A percentile compares a stretch with the other conserved stretches of the same genome.
These are phyloP conservation scores for Zygosaccharomyces gambellarensis DNA, from an alignment of 805 yeast genomes.

Conservation along the genomic window DNA sequence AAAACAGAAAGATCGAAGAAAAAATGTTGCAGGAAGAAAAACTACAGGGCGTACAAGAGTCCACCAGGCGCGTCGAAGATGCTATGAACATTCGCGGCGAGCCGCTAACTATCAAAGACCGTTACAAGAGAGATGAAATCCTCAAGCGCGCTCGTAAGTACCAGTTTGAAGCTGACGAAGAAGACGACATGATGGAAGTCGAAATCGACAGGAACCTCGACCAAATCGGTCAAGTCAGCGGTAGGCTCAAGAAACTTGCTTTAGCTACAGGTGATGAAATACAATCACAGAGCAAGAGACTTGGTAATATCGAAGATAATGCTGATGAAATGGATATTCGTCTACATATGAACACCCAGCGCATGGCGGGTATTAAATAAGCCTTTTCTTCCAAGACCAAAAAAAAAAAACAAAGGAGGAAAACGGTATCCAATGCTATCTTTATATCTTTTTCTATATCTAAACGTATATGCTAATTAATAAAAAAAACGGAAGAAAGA, in stretches of 20 bases:
- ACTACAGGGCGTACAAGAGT: constrained; percentile 52
- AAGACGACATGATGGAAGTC: constrained; percentile 88
- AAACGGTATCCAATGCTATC: constrained; percentile 5
- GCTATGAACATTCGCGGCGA: constrained; percentile 49
- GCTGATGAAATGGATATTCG: constrained; percentile 81
- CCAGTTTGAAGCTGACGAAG: constrained; percentile 84
- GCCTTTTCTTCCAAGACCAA: neutral
- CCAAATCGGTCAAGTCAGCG: constrained; percentile 64
- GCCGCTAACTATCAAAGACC: constrained; percentile 32
- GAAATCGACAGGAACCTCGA: constrained; percentile 82
- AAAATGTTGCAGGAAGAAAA: constrained; percentile 59
- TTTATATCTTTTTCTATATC: constrained; percentile 5
- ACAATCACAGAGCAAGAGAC: constrained; percentile 67
- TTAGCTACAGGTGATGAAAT: constrained; percentile 70
- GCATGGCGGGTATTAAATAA: constrained; percentile 52
- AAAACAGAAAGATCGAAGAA: constrained; percentile 56
- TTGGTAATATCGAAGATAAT: constrained; percentile 72
- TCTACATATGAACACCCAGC: constrained; percentile 69
- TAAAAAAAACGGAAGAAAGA: too few relatives aligned
- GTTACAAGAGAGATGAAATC: constrained; percentile 37
- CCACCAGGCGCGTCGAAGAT: constrained; percentile 63
- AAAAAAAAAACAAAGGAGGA: neutral
- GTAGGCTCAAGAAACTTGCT: constrained; percentile 69
- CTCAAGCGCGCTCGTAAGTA: constrained; percentile 56
- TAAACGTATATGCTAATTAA: constrained; percentile 5